These are phyloP conservation scores for Aspergillus unguis DNA, from an alignment of 2,329 filamentous ascomycete species.

Conservation along the genomic window DNA sequence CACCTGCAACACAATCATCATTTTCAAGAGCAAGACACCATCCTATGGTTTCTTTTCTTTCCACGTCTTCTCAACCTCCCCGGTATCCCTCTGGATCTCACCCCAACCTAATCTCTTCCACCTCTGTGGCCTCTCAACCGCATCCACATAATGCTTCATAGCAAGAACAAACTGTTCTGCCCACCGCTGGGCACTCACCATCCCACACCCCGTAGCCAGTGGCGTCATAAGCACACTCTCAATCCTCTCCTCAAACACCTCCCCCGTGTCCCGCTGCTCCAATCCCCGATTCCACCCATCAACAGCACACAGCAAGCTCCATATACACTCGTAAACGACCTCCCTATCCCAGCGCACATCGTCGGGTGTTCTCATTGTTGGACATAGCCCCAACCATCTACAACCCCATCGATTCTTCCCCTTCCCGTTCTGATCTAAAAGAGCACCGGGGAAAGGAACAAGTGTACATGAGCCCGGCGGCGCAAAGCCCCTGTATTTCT, in stretches of 20 bases:
- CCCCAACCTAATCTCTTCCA: slow-evolving; percentile 44
- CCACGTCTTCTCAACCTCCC: slow-evolving; percentile 30
- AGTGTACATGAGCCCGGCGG: slow-evolving; percentile 52
- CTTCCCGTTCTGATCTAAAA: slow-evolving; percentile 15
- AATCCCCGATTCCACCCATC: slow-evolving; percentile 46
- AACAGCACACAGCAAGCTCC: slow-evolving; percentile 50
- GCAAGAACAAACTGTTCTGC: slow-evolving; percentile 51
- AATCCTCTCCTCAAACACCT: slow-evolving; percentile 31
- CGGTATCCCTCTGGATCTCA: slow-evolving; percentile 23
- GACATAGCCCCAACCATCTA: slow-evolving; percentile 49
- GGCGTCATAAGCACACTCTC: slow-evolving; percentile 51
- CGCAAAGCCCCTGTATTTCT: slow-evolving; percentile 49
- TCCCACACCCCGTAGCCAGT: slow-evolving; percentile 49
- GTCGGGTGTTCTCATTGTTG: slow-evolving; percentile 52
- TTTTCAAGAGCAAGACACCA: not conserved
- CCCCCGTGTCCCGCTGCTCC: not conserved
- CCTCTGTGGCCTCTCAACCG: slow-evolving; percentile 41
- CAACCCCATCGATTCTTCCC: slow-evolving; percentile 41
- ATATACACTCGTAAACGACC: slow-evolving; percentile 54
- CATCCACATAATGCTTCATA: slow-evolving; percentile 52
- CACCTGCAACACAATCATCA: not conserved
- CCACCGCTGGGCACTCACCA: slow-evolving; percentile 48
- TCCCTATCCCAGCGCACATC: slow-evolving; percentile 50
- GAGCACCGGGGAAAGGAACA: slow-evolving; percentile 43
- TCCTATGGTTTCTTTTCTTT: not conserved